These are phyloP conservation scores for Myxozyma neglecta DNA, from an alignment of 805 yeast genomes.

Conservation along the genomic window DNA sequence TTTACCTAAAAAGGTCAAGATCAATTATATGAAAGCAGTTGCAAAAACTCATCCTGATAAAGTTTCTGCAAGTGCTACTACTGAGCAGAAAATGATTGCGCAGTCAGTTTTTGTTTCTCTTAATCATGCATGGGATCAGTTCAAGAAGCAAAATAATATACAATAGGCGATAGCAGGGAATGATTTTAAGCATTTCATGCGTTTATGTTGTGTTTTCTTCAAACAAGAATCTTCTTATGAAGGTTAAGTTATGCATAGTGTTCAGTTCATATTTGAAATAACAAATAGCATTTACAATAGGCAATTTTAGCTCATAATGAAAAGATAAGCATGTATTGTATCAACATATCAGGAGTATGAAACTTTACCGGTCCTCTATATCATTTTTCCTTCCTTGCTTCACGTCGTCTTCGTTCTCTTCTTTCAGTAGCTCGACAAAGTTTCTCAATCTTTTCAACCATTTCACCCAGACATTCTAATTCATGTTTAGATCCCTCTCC, in stretches of 20 bases:
- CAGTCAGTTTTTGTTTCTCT: slow-evolving; percentile 80
- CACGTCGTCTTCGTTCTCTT: slow-evolving; percentile 1
- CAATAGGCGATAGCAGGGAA: background rate
- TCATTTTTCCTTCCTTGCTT: background rate
- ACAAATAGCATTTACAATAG: background rate
- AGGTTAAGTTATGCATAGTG: background rate
- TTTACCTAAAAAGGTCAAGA: slow-evolving; percentile 83
- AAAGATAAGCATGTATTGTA: background rate
- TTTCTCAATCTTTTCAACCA: slow-evolving; percentile 26
- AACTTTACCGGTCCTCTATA: background rate
- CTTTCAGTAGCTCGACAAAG: slow-evolving; percentile 17
- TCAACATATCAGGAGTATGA: background rate
- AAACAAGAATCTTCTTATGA: background rate
- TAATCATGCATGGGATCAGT: slow-evolving; percentile 87
- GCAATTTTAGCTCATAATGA: background rate
- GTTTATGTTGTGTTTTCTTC: too few species aligned
- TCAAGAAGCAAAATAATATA: slow-evolving; percentile 60
- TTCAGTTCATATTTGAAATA: background rate
- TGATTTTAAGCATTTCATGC: too few species aligned
- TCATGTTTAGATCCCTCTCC: slow-evolving; percentile 21
- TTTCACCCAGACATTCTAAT: slow-evolving; percentile 24
- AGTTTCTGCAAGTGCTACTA: slow-evolving; percentile 54
- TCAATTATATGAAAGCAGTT: slow-evolving; percentile 78
- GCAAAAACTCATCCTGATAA: slow-evolving; percentile 85
- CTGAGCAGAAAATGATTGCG: slow-evolving; percentile 79